These are phyloP conservation scores for Monosporozyma siamensis DNA, from an alignment of 805 yeast species.

Conservation along the genomic window DNA sequence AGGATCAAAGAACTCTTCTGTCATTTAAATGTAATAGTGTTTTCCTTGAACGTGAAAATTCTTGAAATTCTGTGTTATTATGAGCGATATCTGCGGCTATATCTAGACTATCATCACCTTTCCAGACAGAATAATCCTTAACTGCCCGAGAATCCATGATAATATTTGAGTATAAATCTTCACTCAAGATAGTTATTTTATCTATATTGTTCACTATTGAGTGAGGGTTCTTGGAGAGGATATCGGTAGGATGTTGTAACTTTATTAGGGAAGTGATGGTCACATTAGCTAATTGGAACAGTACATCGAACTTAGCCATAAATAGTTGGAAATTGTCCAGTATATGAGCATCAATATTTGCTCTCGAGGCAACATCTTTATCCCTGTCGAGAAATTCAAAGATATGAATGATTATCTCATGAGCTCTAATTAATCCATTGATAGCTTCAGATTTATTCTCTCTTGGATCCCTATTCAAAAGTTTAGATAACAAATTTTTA, in stretches of 20 bases:
- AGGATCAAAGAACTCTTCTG: slow-evolving; percentile 15
- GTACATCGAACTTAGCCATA: not conserved
- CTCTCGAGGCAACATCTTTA: not conserved
- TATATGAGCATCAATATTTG: not conserved
- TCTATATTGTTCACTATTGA: slow-evolving; percentile 5
- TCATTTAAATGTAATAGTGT: slow-evolving; percentile 11
- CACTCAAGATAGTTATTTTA: slow-evolving; percentile 5
- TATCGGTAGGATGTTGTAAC: not conserved
- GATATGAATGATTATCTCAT: slow-evolving; percentile 2
- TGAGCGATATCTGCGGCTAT: not conserved
- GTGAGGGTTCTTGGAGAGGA: not conserved
- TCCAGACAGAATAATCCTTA: slow-evolving; percentile 8
- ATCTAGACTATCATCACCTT: no score
- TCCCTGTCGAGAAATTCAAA: slow-evolving; percentile 2
- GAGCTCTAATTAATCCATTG: slow-evolving; percentile 2
- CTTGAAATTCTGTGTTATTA: not conserved
- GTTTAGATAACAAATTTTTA: slow-evolving; percentile 8
- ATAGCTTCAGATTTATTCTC: slow-evolving; percentile 1
- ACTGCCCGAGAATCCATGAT: slow-evolving; percentile 13
- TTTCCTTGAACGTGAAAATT: slow-evolving; percentile 3
- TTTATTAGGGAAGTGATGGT: not conserved
- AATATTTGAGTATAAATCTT: slow-evolving; percentile 12
- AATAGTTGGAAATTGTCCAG: not conserved
- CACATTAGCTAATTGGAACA: not conserved
- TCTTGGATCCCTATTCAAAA: not conserved